These are phyloP conservation scores for Pseudomassariella vexata DNA, from an alignment of 2,329 filamentous ascomycete genomes.

Conservation along the genomic window DNA sequence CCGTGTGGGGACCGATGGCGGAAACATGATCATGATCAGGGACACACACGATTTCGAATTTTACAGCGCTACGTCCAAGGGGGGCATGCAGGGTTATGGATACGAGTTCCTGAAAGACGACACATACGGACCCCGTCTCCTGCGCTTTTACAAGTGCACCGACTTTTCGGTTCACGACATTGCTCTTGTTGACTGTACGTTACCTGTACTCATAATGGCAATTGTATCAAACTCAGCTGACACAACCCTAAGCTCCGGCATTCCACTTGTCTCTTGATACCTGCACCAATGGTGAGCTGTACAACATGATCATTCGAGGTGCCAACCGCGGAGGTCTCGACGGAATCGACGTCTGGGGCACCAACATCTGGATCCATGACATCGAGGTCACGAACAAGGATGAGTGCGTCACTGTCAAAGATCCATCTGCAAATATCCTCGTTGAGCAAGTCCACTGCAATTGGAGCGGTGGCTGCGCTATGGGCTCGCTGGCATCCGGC, in stretches of 20 bases:
- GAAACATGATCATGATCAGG: slow-evolving; percentile 12
- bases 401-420: slow-evolving; percentile 53
- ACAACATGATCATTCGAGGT: slow-evolving; percentile 44
- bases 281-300: slow-evolving; percentile 40
- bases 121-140: slow-evolving; percentile 32
- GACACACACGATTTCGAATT: slow-evolving; percentile 37
- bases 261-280: slow-evolving; percentile 42
- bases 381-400: slow-evolving; percentile 55
- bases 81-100: slow-evolving; percentile 43
- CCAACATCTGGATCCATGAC: slow-evolving; percentile 51
- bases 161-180: slow-evolving; percentile 43
- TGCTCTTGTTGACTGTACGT: slow-evolving; percentile 34
- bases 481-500: slow-evolving; percentile 46
- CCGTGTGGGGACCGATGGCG: slow-evolving; percentile 11
- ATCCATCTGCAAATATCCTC: slow-evolving; percentile 45
- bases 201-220: slow-evolving; percentile 15
- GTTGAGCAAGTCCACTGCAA: slow-evolving; percentile 58
- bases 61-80: slow-evolving; percentile 32
- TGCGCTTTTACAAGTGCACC: slow-evolving; percentile 35
- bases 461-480: slow-evolving; percentile 48
- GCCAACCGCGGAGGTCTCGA: slow-evolving; percentile 43
- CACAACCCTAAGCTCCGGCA: slow-evolving; percentile 10
- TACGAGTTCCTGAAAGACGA: slow-evolving; percentile 33
- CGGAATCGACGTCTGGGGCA: slow-evolving; percentile 47
- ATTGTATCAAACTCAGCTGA: background rate